Evolutionary conservation across 192 early-diverging fungal species (phyloP).

Genomic region (Coemansia biformis): DNA sequence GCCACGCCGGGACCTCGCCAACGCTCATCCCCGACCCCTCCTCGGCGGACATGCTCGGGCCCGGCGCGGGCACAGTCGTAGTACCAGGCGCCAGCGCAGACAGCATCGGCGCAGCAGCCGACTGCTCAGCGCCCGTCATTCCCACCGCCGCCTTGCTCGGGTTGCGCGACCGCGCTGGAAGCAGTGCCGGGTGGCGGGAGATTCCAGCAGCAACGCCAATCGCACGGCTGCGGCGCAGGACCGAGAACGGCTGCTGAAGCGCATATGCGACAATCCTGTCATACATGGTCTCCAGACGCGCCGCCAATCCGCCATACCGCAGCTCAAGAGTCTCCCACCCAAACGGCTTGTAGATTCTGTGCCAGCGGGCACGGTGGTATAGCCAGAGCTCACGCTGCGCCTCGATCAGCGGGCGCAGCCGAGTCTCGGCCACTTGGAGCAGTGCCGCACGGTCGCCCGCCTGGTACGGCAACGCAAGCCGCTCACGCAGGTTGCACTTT

Average conservation of each 20-base stretch:
- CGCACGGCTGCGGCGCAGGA: slow-evolving; percentile 35
- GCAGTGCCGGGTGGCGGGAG: slow-evolving; percentile 33
- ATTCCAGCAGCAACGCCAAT: slow-evolving; percentile 45
- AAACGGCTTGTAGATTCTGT: slow-evolving; percentile 75
- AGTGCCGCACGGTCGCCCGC: slow-evolving; percentile 51
- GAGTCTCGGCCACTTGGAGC: slow-evolving; percentile 54
- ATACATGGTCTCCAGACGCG: slow-evolving; percentile 63
- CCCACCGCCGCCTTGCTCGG: slow-evolving; percentile 16
- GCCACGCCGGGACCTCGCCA: slow-evolving; percentile 32
- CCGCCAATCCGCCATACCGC: slow-evolving; percentile 71
- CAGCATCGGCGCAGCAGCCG: not conserved
- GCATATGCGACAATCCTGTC: slow-evolving; percentile 60
- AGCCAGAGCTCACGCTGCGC: slow-evolving; percentile 69
- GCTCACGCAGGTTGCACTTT: slow-evolving; percentile 65
- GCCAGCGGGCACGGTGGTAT: slow-evolving; percentile 76
- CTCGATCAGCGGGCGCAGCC: slow-evolving; percentile 54
- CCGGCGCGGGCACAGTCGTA: slow-evolving; percentile 12
- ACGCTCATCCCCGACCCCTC: slow-evolving; percentile 29
- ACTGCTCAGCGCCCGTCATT: too few species aligned
- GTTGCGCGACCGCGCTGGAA: slow-evolving; percentile 20
- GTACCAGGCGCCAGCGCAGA: not conserved
- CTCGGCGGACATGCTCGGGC: slow-evolving; percentile 33
- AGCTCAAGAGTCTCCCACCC: slow-evolving; percentile 80
- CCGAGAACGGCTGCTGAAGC: slow-evolving; percentile 14
- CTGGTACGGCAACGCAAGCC: slow-evolving; percentile 58